Evolutionary conservation across 192 early-diverging fungal genomes (phyloP), one percentile per base, ranked within the genome.

Genomic region (Umbelopsis vinacea): DNA sequence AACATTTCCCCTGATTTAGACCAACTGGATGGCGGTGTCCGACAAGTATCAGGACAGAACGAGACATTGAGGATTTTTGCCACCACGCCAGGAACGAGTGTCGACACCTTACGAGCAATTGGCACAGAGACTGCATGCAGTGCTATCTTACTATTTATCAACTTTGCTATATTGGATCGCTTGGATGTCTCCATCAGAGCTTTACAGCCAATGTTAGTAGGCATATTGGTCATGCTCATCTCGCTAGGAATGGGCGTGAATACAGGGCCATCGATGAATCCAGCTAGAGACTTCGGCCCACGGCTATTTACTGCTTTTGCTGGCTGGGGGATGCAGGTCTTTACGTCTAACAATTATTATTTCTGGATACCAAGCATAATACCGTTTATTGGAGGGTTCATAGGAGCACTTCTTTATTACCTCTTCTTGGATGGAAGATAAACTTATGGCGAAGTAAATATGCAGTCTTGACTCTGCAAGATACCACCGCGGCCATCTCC

Each of bases 221-320:
- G 57, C 26, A 63, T 33, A 38, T 12, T 33, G 52, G 72, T 57
- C 33, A 57, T 4, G 50, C 70, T 48, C 15, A 66, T 81, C 33
- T 46, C 46, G 15, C 33, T 74, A 3, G 50, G 70, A 22, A 21
- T 78, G 14, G 73, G 73, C 15, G 70, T 71, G 12, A 72, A 73
- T 15, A 74, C 77, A 33, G 77, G 77, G 0, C 74, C 74, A 52
- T 73, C 77, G 11, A 29, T 94, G 66, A 94, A 94, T 74, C 90
- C 89, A 47, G 93, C 91, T 8, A 86, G 93, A 81, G 93, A 94
- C 81, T 82, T 94, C 74, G 93, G 91, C 19, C 92, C 92, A 15
- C 89, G 93, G 46, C 71, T 90, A 15, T 92, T 93, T 75, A 88
- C 89, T 43, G 69, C 75, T 38, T 50, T 75, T 26, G 83, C 86